phyloP scores from a whole-genome alignment of 2,329 filamentous ascomycete species.

The Emmonsiellopsis sp. region DNA sequence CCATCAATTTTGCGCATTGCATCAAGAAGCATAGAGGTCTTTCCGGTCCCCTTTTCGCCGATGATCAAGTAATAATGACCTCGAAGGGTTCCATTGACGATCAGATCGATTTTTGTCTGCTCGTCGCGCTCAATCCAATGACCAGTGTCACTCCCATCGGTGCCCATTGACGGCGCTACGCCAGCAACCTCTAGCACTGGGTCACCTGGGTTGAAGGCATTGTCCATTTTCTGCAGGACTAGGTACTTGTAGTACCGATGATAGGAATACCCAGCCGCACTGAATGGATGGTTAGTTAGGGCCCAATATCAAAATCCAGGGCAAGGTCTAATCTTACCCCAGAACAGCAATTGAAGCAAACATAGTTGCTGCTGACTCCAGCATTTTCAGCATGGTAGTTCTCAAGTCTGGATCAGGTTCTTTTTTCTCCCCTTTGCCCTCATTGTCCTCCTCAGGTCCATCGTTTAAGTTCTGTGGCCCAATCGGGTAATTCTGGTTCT shows the following conservation, averaged over 20 bases:
- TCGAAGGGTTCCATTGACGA: conserved; percentile 60
- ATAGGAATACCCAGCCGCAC: conserved; percentile 62
- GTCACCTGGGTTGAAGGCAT: conserved; percentile 85
- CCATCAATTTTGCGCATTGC: conserved; percentile 90
- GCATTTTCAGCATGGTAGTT: conserved; percentile 50
- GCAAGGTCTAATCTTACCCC: conserved; percentile 34
- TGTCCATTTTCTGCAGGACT: conserved; percentile 84
- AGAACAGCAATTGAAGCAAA: conserved; percentile 65
- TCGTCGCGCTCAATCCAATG: conserved; percentile 81
- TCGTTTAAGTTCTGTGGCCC: conserved; percentile 14
- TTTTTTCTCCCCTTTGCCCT: conserved; percentile 13
- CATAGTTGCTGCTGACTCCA: conserved; percentile 65
- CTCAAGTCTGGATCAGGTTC: conserved; percentile 24
- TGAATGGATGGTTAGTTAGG: conserved; percentile 8
- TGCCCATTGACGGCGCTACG: conserved; percentile 26
- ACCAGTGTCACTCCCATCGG: conserved; percentile 37
- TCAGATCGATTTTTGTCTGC: conserved; percentile 70
- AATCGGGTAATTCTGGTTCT: conserved; percentile 10
- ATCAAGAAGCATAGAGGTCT: conserved; percentile 92
- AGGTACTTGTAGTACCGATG: conserved; percentile 81
- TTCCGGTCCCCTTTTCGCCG: conserved; percentile 92
- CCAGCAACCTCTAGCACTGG: conserved; percentile 76
- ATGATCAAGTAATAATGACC: conserved; percentile 89
- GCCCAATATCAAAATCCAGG: conserved; percentile 39
- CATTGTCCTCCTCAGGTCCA: conserved; percentile 21